A percentile compares a stretch with the other conserved stretches of the same genome.
Conservation (phyloP, 169 alveolate genomes). For the Plasmodium malariae region DNA sequence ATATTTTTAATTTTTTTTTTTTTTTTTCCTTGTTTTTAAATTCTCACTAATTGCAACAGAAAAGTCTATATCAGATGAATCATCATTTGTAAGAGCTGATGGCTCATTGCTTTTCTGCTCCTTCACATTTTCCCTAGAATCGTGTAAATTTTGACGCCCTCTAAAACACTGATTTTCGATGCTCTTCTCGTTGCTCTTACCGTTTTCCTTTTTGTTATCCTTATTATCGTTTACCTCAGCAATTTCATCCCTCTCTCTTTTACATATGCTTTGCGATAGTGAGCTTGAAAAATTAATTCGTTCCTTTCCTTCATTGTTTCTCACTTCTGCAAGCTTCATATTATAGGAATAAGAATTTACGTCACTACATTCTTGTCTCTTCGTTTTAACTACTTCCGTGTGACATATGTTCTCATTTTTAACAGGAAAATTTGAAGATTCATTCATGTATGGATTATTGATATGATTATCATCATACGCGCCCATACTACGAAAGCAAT, state of each 20-base stretch:
- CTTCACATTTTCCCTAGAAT: neutral
- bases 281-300: constrained; percentile 2
- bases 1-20: constrained; percentile 2
- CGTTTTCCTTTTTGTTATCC: neutral
- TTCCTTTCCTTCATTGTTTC: constrained; percentile 1
- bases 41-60: constrained; percentile 58
- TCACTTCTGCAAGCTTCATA: constrained; percentile 9
- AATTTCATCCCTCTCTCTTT: neutral
- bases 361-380: constrained; percentile 60
- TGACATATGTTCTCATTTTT: neutral
- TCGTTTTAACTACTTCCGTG: constrained; percentile 29
- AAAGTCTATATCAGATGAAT: constrained; percentile 69
- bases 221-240: too few species aligned
- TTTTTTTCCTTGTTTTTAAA: constrained; percentile 34
- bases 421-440: neutral
- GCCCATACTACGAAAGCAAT: neutral
- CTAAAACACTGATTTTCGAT: neutral
- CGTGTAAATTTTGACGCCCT: neutral
- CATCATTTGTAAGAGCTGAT: constrained; percentile 14
- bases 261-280: neutral
- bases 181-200: too few species aligned
- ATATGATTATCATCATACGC: neutral
- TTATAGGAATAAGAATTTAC: constrained; percentile 23
- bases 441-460: neutral
- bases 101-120: constrained; percentile 6